Conservation (phyloP, 2,329 filamentous ascomycete species). For the Hymenoscyphus scutula region DNA sequence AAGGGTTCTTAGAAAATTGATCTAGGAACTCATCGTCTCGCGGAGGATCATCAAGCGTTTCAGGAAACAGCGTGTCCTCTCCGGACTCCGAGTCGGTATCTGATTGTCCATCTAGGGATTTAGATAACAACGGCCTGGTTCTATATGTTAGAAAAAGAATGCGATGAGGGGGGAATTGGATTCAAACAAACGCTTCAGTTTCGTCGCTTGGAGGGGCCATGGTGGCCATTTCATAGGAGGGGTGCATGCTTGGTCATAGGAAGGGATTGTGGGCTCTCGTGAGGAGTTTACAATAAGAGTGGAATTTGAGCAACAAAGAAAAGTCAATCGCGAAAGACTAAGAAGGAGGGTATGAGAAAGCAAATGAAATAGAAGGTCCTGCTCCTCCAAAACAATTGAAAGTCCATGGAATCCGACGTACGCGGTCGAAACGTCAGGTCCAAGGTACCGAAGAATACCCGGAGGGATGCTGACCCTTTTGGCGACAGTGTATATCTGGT, state of each 20-base stretch:
- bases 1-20: constrained; percentile 5
- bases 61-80: constrained; percentile 2
- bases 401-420: not conserved
- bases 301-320: too few species aligned
- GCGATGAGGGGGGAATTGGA: not conserved
- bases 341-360: not conserved
- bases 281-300: not conserved
- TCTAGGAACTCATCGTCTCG: not conserved
- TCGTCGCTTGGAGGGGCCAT: not conserved
- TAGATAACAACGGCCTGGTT: not conserved
- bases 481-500: too few species aligned
- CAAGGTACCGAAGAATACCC: constrained; percentile 1
- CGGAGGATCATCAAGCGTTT: not conserved
- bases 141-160: not conserved
- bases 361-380: not conserved
- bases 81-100: not conserved
- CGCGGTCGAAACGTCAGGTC: not conserved
- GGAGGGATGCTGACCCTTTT: too few species aligned
- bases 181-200: not conserved
- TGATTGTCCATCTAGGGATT: not conserved
- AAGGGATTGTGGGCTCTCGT: not conserved
- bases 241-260: not conserved
- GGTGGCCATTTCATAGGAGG: not conserved
- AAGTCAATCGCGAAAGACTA: not conserved
- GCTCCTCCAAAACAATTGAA: too few species aligned